Evolutionary conservation across 495 filamentous ascomycete genomes (phyloP), one percentile per base, ranked within the genome.

Genomic region (Melanomma pulvis-pyrius): DNA sequence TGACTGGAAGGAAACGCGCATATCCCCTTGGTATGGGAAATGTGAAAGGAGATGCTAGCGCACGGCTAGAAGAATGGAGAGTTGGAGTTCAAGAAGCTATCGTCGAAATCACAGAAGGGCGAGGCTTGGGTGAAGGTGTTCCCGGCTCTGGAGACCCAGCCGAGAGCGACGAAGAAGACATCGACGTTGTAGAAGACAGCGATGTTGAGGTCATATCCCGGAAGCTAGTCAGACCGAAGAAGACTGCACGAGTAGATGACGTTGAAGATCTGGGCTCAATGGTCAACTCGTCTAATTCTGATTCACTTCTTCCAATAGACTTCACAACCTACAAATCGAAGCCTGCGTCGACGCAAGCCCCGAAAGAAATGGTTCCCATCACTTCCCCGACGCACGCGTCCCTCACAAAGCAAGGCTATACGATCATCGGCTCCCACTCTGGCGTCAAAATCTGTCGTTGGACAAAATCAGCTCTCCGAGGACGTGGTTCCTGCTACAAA

Each of bases 391-490:
- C 93, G 0, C 89, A 96, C 70, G 80, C 86, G 11, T 81, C 93
- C 52, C 83, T 97, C 47, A 98, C 93, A 1, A 98, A 97, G 74
- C 93, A 98, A 82, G 93, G 93, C 19, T 98, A 98, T 75, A 86
- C 89, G 0, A 97, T 98, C 60, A 88, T 98, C 52, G 93, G 93
- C 52, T 93, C 92, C 0, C 93, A 98, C 78, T 96, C 91, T 9
- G 93, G 93, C 25, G 93, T 98, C 60, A 98, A 98, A 78, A 96
- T 97, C 69, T 97, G 93, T 74, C 90, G 93, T 25, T 98, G 93
- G 93, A 98, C 93, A 11, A 98, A 98, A 78, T 96, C 92, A 6
- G 93, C 93, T 3, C 88, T 98, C n/a, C 91, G 93, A 53, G 93
- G 93, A 29, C 87, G 93, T 19, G 93, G 93, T 12, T 96, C 91